Conservation (phyloP, 495 filamentous ascomycete genomes). For the Podospora comata region DNA sequence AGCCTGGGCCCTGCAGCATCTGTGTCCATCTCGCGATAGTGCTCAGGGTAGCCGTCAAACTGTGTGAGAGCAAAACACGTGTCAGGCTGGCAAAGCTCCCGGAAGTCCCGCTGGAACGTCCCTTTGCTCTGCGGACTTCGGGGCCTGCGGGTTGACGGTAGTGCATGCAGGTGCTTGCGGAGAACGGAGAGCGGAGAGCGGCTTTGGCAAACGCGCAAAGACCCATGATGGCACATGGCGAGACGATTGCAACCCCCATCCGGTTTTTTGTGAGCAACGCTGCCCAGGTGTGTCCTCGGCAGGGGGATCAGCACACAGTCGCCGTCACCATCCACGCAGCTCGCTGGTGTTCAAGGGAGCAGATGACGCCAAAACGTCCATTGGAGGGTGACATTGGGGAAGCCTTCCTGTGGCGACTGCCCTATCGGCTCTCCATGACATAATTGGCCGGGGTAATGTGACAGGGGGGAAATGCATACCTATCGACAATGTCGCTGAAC, state of each 20-base stretch:
- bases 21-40: background rate
- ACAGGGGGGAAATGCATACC: background rate
- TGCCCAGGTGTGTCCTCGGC: background rate
- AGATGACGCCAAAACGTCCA: background rate
- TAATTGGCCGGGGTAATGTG: conserved; percentile 7
- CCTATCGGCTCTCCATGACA: conserved; percentile 11
- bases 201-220: conserved; percentile 1
- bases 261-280: background rate
- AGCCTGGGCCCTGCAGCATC: conserved; percentile 8
- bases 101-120: conserved; percentile 4
- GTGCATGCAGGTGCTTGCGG: conserved; percentile 6
- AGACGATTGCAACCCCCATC: background rate
- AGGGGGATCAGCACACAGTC: conserved; percentile 3
- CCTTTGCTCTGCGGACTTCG: conserved; percentile 11
- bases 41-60: background rate
- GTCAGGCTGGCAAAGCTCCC: conserved; percentile 30
- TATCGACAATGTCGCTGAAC: background rate
- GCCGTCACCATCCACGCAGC: background rate
- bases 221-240: background rate
- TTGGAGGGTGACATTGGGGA: conserved; percentile 6
- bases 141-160: background rate
- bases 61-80: conserved; percentile 25
- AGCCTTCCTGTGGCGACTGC: conserved; percentile 8
- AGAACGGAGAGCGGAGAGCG: background rate
- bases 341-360: background rate